Evolutionary conservation across 2,329 filamentous ascomycete genomes (phyloP).

Genomic region (Balansia obtecta): DNA sequence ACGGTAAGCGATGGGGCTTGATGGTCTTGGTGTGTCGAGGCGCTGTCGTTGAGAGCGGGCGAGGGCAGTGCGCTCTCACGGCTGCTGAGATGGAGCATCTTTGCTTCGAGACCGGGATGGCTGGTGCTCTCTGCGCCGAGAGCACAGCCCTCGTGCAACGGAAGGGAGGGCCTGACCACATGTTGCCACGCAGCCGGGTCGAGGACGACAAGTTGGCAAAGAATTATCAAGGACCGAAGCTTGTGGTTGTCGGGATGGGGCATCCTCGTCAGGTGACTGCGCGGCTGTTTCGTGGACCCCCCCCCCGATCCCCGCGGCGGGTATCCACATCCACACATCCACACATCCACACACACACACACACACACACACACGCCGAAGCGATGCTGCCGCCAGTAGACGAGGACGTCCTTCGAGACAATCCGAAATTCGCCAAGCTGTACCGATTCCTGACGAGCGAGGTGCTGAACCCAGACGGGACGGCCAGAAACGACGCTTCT

Average conservation of each 20-base stretch:
- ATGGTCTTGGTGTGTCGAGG: conserved; percentile 27
- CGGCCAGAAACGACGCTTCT: conserved; percentile 38
- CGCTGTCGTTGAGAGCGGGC: conserved; percentile 26
- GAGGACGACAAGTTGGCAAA: neutral
- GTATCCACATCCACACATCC: neutral
- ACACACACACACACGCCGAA: too few species aligned
- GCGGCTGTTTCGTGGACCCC: conserved; percentile 21
- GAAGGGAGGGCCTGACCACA: conserved; percentile 1
- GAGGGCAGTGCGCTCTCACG: conserved; percentile 2
- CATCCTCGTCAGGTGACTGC: conserved; percentile 22
- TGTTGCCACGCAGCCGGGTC: neutral
- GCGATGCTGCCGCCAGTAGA: conserved; percentile 48
- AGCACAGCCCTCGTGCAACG: conserved; percentile 10
- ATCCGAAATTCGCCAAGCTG: conserved; percentile 48
- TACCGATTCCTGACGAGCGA: conserved; percentile 41
- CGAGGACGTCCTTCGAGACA: conserved; percentile 37
- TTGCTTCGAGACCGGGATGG: conserved; percentile 5
- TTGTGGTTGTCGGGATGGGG: conserved; percentile 4
- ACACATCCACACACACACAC: neutral
- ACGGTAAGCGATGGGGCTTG: conserved; percentile 30
- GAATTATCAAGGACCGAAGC: neutral
- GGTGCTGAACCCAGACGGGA: conserved; percentile 44
- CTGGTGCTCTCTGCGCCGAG: conserved; percentile 5
- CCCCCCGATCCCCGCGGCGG: too few species aligned
- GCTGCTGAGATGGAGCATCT: neutral